These are phyloP conservation scores for Coniosporium tulheliwenetii DNA, from an alignment of 2,329 filamentous ascomycete species.

Conservation along the genomic window DNA sequence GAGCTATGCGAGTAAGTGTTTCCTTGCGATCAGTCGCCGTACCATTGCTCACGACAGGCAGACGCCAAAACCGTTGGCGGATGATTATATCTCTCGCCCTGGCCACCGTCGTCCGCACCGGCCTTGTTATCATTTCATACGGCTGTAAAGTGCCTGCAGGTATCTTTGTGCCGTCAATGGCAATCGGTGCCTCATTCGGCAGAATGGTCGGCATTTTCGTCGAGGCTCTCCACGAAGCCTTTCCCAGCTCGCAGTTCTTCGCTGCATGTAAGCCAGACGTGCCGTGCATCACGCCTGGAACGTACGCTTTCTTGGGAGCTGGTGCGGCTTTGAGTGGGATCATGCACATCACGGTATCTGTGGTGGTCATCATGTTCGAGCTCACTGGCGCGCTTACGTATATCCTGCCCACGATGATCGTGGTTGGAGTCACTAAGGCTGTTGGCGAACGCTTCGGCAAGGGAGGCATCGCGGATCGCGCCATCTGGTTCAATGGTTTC, in stretches of 20 bases:
- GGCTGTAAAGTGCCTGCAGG: conserved; percentile 96
- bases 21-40: neutral
- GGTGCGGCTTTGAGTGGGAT: conserved; percentile 85
- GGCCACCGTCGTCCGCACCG: conserved; percentile 65
- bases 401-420: conserved; percentile 96
- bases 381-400: conserved; percentile 94
- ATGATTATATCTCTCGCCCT: conserved; percentile 66
- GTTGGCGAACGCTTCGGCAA: conserved; percentile 86
- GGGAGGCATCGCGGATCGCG: conserved; percentile 89
- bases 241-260: conserved; percentile 74
- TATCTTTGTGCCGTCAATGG: conserved; percentile 98
- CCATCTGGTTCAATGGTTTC: conserved; percentile 98
- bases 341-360: conserved; percentile 94
- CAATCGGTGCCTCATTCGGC: conserved; percentile 85
- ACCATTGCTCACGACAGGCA: conserved; percentile 12
- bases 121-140: conserved; percentile 88
- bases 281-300: conserved; percentile 92
- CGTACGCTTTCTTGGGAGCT: conserved; percentile 89
- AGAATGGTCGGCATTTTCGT: conserved; percentile 90
- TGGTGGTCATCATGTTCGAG: conserved; percentile 99
- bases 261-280: conserved; percentile 77
- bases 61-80: conserved; percentile 50
- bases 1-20: conserved; percentile 61
- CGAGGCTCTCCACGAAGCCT: conserved; percentile 71
- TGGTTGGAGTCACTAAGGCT: conserved; percentile 90